These are phyloP conservation scores for Penicillium canescens DNA, from an alignment of 495 filamentous ascomycete species.

Conservation along the genomic window DNA sequence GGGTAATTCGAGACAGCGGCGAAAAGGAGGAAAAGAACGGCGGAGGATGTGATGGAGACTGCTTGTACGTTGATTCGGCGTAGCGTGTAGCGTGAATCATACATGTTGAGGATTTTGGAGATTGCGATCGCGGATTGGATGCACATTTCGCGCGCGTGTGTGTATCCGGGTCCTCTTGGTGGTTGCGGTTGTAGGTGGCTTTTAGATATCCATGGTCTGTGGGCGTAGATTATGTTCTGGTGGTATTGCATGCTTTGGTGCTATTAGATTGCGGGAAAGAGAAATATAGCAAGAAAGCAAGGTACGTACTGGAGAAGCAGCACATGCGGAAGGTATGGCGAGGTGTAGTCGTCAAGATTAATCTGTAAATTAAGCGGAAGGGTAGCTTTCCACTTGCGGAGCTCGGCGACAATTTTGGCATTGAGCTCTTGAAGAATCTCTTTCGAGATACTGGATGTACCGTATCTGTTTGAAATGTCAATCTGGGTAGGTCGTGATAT, in stretches of 20 bases:
- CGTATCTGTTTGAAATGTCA: constrained; percentile 7
- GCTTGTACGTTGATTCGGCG: constrained; percentile 18
- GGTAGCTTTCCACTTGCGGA: constrained; percentile 27
- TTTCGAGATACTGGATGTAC: constrained; percentile 13
- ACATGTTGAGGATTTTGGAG: constrained; percentile 27
- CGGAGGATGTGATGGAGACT: constrained; percentile 25
- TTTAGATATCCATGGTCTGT: constrained; percentile 30
- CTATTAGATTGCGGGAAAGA: too few species aligned
- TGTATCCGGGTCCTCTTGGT: constrained; percentile 17
- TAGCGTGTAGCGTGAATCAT: constrained; percentile 42
- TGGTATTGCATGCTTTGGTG: constrained; percentile 28
- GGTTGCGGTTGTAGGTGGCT: constrained; percentile 18
- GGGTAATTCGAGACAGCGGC: constrained; percentile 2
- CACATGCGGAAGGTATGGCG: constrained; percentile 30
- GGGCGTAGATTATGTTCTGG: constrained; percentile 23
- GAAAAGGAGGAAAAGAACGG: constrained; percentile 18
- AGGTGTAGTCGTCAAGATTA: constrained; percentile 11
- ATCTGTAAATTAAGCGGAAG: constrained; percentile 24
- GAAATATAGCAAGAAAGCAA: too few species aligned
- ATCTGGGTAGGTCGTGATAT: too few species aligned
- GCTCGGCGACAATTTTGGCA: constrained; percentile 15
- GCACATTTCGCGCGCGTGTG: constrained; percentile 27
- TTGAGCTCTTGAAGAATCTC: constrained; percentile 15
- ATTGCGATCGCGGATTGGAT: constrained; percentile 26
- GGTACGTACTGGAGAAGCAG: constrained; percentile 19